Conservation (phyloP, 129 eudicot species). For the Solidago caesia region DNA sequence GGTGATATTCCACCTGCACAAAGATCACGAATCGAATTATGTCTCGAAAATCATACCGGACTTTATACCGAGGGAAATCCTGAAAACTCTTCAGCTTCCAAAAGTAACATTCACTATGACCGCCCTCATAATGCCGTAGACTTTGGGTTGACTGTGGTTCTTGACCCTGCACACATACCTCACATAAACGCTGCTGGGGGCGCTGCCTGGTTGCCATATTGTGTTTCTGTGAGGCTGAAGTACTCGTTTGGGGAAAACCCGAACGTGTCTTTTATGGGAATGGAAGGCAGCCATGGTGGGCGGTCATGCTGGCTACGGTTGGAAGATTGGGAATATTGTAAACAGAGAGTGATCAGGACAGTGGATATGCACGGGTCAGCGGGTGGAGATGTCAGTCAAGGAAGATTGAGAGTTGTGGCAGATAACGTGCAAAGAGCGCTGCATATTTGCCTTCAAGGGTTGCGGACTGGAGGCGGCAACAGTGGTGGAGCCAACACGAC, state of each 20-base stretch:
- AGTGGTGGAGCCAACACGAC: conserved; percentile 17
- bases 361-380: conserved; percentile 62
- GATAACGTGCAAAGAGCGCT: conserved; percentile 82
- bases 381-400: conserved; percentile 67
- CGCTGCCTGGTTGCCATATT: conserved; percentile 98
- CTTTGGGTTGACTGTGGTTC: conserved; percentile 92
- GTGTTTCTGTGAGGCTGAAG: conserved; percentile 85
- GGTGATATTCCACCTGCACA: conserved; percentile 72
- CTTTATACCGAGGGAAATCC: conserved; percentile 45
- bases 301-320: conserved; percentile 80
- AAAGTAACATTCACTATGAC: conserved; percentile 88
- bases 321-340: conserved; percentile 91
- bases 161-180: conserved; percentile 84
- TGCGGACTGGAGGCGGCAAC: conserved; percentile 53
- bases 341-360: conserved; percentile 72
- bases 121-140: conserved; percentile 84
- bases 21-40: conserved; percentile 79
- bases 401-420: conserved; percentile 79
- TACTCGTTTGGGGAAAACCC: conserved; percentile 82
- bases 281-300: conserved; percentile 99
- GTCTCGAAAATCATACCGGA: conserved; percentile 90
- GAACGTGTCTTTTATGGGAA: conserved; percentile 65
- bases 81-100: conserved; percentile 54
- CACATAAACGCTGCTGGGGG: conserved; percentile 95
- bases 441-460: conserved; percentile 63